These are phyloP conservation scores for Aspergillus pseudoterreus DNA, from an alignment of 2,329 filamentous ascomycete species.

Conservation along the genomic window DNA sequence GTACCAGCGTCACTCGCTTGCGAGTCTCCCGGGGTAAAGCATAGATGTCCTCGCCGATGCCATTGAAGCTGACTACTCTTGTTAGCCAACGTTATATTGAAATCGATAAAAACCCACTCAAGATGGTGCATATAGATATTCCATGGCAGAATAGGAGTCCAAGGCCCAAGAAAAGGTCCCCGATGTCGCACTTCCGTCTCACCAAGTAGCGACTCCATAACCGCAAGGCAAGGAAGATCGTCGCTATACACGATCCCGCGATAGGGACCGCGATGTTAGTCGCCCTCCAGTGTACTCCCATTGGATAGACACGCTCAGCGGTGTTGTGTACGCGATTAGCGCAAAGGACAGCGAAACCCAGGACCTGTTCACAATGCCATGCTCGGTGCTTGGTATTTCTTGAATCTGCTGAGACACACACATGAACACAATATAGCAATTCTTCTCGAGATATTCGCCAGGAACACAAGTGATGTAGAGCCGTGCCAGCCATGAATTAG, in stretches of 20 bases:
- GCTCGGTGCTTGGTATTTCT: not conserved
- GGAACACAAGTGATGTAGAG: no score
- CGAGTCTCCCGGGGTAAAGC: not conserved
- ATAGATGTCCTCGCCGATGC: slow-evolving; percentile 7
- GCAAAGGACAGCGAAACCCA: not conserved
- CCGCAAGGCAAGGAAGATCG: slow-evolving; percentile 13
- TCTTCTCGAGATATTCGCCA: no score
- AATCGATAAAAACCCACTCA: not conserved
- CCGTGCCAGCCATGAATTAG: no score
- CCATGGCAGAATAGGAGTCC: slow-evolving; percentile 15
- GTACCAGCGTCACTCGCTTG: not conserved
- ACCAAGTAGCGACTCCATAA: slow-evolving; percentile 11
- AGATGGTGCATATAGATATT: slow-evolving; percentile 5
- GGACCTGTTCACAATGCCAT: not conserved
- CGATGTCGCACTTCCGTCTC: slow-evolving; percentile 2
- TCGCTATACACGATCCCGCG: slow-evolving; percentile 11
- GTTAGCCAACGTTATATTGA: not conserved
- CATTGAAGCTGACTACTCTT: slow-evolving; percentile 10
- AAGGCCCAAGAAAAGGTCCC: slow-evolving; percentile 16
- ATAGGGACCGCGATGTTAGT: slow-evolving; percentile 16
- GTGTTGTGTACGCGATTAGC: not conserved
- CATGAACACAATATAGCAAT: no score
- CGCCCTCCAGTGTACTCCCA: not conserved
- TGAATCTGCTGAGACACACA: no score
- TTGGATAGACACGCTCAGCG: not conserved